Conservation (phyloP, 129 eudicot species). For the Logfia minima region DNA sequence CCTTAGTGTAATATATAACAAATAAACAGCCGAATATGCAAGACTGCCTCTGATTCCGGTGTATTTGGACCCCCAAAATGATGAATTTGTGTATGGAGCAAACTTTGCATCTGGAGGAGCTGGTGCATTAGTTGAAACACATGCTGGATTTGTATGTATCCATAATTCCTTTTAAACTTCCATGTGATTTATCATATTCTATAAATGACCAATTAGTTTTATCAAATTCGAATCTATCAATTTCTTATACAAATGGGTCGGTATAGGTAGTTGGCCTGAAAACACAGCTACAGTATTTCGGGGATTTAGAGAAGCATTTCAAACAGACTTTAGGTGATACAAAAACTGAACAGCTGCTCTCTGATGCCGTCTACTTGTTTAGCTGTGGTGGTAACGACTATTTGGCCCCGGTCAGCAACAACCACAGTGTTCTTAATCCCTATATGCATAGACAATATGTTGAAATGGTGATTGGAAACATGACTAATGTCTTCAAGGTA, state of each 20-base stretch:
- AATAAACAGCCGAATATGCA: constrained; percentile 41
- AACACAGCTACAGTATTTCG: constrained; percentile 36
- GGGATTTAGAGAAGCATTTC: constrained; percentile 17
- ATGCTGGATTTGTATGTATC: constrained; percentile 35
- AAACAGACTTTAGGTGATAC: constrained; percentile 30
- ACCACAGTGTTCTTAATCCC: constrained; percentile 14
- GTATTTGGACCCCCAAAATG: constrained; percentile 34
- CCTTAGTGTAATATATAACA: not conserved
- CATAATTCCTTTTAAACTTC: not conserved
- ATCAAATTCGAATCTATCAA: no score
- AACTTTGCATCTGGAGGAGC: constrained; percentile 59
- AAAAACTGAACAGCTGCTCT: constrained; percentile 20
- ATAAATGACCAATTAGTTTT: no score
- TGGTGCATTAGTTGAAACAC: constrained; percentile 47
- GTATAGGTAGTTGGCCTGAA: constrained; percentile 34
- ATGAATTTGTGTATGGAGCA: constrained; percentile 32
- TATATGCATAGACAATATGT: constrained; percentile 31
- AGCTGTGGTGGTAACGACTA: constrained; percentile 44
- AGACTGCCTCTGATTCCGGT: constrained; percentile 37
- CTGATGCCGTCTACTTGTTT: constrained; percentile 44
- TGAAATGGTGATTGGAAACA: constrained; percentile 39
- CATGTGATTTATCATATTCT: not conserved
- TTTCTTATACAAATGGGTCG: no score
- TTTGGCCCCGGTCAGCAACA: constrained; percentile 23
- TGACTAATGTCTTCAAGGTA: constrained; percentile 34